phyloP scores from a whole-genome alignment of 1,139 yeast species.

The Saccharomyces hybrid region DNA sequence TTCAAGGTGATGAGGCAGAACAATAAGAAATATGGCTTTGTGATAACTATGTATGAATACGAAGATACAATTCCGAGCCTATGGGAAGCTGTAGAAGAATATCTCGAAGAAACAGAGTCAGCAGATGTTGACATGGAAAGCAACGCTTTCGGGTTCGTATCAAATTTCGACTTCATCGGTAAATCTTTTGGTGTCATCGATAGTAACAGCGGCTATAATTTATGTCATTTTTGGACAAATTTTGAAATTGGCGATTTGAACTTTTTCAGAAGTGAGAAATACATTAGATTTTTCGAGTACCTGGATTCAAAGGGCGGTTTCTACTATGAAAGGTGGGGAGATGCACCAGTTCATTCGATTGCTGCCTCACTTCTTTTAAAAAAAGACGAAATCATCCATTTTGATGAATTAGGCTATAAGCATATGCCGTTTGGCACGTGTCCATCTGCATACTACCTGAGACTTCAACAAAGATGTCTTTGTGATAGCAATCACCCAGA shows the following conservation, averaged over 20 bases:
- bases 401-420: slow-evolving; percentile 82
- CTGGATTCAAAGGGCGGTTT: slow-evolving; percentile 75
- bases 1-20: slow-evolving; percentile 67
- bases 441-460: slow-evolving; percentile 51
- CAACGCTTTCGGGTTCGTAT: slow-evolving; percentile 62
- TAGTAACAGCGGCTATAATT: slow-evolving; percentile 54
- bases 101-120: neutral
- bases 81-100: slow-evolving; percentile 54
- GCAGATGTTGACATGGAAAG: slow-evolving; percentile 52
- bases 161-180: slow-evolving; percentile 45
- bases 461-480: slow-evolving; percentile 58
- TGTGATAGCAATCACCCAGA: slow-evolving; percentile 46
- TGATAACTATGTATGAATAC: slow-evolving; percentile 71
- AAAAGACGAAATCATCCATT: slow-evolving; percentile 67
- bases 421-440: slow-evolving; percentile 82
- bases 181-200: slow-evolving; percentile 20
- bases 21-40: slow-evolving; percentile 79
- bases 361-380: slow-evolving; percentile 65
- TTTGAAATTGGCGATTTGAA: slow-evolving; percentile 80
- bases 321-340: slow-evolving; percentile 95
- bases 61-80: slow-evolving; percentile 78
- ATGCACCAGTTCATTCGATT: slow-evolving; percentile 91
- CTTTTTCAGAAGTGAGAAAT: slow-evolving; percentile 68
- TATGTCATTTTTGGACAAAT: slow-evolving; percentile 95
- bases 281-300: slow-evolving; percentile 57